Percentiles rank a stretch among this genome's conserved stretches.
These are phyloP conservation scores for Geotrichum aggregatum DNA, from an alignment of 1,139 yeast species.

Conservation along the genomic window DNA sequence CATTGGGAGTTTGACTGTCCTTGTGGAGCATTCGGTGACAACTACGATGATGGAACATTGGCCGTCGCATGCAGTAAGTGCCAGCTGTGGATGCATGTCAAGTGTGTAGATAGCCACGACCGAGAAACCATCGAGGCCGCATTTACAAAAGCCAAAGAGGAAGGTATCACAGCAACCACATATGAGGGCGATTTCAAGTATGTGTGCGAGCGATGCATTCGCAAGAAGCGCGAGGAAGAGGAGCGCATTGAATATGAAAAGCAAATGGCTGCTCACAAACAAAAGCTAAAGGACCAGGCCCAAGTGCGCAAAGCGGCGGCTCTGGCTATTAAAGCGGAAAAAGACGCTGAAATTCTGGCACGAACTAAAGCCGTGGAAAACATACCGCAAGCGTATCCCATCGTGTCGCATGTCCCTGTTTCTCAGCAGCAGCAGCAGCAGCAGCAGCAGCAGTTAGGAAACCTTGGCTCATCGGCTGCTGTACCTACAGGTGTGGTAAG, in stretches of 20 bases:
- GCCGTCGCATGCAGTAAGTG: slow-evolving; percentile 42
- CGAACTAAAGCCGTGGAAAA: no score
- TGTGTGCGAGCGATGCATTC: slow-evolving; percentile 13
- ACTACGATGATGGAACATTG: slow-evolving; percentile 42
- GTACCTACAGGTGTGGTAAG: no score
- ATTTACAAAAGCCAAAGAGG: slow-evolving; percentile 1
- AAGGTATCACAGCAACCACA: slow-evolving; percentile 5
- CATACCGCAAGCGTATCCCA: no score
- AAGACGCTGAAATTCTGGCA: no score
- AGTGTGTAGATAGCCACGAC: slow-evolving; percentile 31
- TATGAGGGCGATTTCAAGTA: slow-evolving; percentile 1
- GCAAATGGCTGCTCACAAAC: slow-evolving; percentile 15
- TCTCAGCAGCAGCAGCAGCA: no score
- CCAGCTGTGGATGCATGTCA: slow-evolving; percentile 44
- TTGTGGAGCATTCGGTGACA: slow-evolving; percentile 42
- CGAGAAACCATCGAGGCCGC: slow-evolving; percentile 4
- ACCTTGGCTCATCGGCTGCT: no score
- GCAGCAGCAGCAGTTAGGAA: no score
- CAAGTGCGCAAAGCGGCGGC: slow-evolving; percentile 6
- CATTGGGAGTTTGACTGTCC: slow-evolving; percentile 44
- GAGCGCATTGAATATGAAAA: slow-evolving; percentile 20
- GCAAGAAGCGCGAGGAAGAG: slow-evolving; percentile 14
- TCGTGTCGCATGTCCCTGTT: no score
- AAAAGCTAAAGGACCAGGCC: slow-evolving; percentile 13
- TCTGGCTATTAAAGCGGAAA: neutral